Conservation (phyloP, 805 yeast species). For the Metschnikowia drakensbergensis region DNA sequence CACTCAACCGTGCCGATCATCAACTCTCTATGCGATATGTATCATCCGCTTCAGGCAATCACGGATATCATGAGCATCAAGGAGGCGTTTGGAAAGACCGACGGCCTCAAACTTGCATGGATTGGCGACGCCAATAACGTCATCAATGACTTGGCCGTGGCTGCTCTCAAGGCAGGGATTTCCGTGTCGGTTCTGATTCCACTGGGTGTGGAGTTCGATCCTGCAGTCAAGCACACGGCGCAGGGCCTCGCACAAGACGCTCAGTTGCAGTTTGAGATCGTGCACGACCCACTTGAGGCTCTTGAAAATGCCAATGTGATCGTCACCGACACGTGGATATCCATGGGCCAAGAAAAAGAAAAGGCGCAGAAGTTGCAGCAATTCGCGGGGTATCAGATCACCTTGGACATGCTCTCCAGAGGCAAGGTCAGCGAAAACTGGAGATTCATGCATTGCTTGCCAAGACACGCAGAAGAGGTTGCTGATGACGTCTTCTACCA, state of each 20-base stretch:
- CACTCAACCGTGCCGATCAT: slow-evolving; percentile 88
- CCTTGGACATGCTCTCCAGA: slow-evolving; percentile 52
- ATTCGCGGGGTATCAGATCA: slow-evolving; percentile 84
- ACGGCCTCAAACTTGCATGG: slow-evolving; percentile 83
- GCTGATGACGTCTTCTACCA: slow-evolving; percentile 89
- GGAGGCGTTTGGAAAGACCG: slow-evolving; percentile 60
- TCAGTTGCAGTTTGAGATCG: slow-evolving; percentile 43
- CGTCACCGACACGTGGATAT: slow-evolving; percentile 95
- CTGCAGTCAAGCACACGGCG: slow-evolving; percentile 53
- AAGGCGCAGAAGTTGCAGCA: slow-evolving; percentile 67
- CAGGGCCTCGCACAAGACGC: slow-evolving; percentile 39
- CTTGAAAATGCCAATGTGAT: slow-evolving; percentile 70
- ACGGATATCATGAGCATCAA: slow-evolving; percentile 85
- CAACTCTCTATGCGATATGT: slow-evolving; percentile 88
- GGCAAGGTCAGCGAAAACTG: slow-evolving; percentile 63
- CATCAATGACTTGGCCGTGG: slow-evolving; percentile 87
- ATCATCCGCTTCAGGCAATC: slow-evolving; percentile 94
- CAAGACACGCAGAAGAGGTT: slow-evolving; percentile 94
- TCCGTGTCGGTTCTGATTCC: slow-evolving; percentile 85
- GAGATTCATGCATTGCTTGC: slow-evolving; percentile 97
- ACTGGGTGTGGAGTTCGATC: slow-evolving; percentile 59
- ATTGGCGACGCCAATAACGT: slow-evolving; percentile 97
- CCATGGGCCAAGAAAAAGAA: slow-evolving; percentile 95
- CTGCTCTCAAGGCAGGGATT: slow-evolving; percentile 80
- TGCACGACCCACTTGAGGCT: slow-evolving; percentile 74